Evolutionary conservation across 345 rosid species (phyloP).

Genomic region (Sonneratia caseolaris): DNA sequence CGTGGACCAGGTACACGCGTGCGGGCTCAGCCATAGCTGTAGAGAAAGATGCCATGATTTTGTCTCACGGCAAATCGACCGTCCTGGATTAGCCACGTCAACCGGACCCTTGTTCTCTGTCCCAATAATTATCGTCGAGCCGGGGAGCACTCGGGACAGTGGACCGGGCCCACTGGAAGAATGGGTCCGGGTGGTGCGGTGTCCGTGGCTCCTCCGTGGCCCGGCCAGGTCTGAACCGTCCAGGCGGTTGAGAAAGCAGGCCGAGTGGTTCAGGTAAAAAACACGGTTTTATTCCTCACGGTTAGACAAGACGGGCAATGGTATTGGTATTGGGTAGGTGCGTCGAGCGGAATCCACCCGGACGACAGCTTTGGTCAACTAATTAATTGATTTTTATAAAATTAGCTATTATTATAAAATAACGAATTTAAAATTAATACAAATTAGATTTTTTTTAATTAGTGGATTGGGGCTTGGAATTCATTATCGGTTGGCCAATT

Average conservation of each 20-base stretch:
- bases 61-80: not conserved
- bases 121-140: not conserved
- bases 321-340: not conserved
- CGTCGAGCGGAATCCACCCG: not conserved
- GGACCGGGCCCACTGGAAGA: not conserved
- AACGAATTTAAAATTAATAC: no score
- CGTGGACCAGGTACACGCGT: not conserved
- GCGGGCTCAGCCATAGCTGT: not conserved
- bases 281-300: no score
- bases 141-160: not conserved
- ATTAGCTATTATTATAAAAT: no score
- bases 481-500: no score
- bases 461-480: no score
- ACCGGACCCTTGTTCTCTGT: not conserved
- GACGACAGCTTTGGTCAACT: not conserved
- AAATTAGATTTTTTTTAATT: no score
- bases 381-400: not conserved
- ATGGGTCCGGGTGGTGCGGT: not conserved
- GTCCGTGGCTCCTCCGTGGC: no score
- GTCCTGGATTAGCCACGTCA: not conserved
- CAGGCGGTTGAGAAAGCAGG: no score
- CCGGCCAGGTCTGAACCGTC: no score
- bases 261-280: no score
- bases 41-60: not conserved
- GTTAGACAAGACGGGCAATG: not conserved